Percentiles rank a stretch among this genome's conserved stretches.
Conservation (phyloP, 1,139 yeast species). For the Candida sanyaensis region DNA sequence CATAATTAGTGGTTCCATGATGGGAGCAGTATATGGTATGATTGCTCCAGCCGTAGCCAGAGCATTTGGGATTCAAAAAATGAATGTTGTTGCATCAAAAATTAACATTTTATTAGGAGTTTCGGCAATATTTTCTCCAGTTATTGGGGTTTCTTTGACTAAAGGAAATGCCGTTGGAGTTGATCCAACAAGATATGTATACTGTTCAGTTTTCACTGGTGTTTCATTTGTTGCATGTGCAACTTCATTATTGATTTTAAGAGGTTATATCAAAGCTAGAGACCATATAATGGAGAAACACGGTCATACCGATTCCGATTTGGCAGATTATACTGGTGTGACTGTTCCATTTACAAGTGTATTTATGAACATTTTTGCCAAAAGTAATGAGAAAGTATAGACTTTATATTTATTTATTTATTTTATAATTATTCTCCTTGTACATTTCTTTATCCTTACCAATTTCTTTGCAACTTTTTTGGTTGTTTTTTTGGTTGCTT, state of each 20-base stretch:
- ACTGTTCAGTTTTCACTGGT: conserved; percentile 58
- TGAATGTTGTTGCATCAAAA: conserved; percentile 50
- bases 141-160: conserved; percentile 52
- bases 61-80: conserved; percentile 48
- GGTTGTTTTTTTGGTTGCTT: not conserved
- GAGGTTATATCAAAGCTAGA: conserved; percentile 54
- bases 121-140: conserved; percentile 52
- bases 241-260: conserved; percentile 33
- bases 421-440: no score
- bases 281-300: conserved; percentile 27
- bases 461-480: not conserved
- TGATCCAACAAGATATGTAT: conserved; percentile 46
- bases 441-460: no score
- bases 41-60: conserved; percentile 33
- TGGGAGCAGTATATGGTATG: conserved; percentile 33
- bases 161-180: conserved; percentile 32
- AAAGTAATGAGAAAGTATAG: conserved; percentile 12
- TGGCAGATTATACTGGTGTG: conserved; percentile 18
- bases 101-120: conserved; percentile 50
- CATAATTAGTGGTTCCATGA: conserved; percentile 26
- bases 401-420: not conserved
- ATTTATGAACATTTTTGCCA: conserved; percentile 17
- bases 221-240: conserved; percentile 48
- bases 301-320: conserved; percentile 20
- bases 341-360: conserved; percentile 19